These are phyloP conservation scores for Colletotrichum sp. DNA, from an alignment of 2,329 filamentous ascomycete species.

Conservation along the genomic window DNA sequence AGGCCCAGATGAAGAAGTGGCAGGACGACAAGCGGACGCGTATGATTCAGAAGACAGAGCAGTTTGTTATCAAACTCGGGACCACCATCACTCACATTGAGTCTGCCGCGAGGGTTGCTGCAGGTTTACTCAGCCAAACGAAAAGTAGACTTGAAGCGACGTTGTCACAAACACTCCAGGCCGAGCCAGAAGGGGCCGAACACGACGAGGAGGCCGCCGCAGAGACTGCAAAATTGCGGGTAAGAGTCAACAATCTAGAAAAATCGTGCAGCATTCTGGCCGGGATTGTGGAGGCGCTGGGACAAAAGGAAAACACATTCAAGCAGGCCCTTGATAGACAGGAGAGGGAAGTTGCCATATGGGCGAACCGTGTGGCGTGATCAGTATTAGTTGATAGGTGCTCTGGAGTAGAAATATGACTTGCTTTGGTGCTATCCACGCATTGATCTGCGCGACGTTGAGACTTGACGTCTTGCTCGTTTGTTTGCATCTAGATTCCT, in stretches of 20 bases:
- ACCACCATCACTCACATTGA: background rate
- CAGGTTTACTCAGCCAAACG: background rate
- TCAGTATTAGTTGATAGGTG: background rate
- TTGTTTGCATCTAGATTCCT: background rate
- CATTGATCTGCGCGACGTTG: background rate
- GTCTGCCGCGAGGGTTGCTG: background rate
- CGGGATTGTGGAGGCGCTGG: background rate
- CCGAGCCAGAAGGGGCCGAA: background rate
- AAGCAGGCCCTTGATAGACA: background rate
- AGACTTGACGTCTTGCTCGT: background rate
- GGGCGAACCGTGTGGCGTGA: background rate
- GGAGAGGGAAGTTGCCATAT: background rate
- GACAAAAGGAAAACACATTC: background rate
- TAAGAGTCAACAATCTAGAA: background rate
- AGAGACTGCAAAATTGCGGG: background rate
- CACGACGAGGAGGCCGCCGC: background rate
- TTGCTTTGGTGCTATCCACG: background rate
- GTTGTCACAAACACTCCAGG: background rate
- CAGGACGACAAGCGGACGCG: background rate
- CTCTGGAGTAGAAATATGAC: background rate
- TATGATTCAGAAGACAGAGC: background rate
- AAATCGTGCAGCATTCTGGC: background rate
- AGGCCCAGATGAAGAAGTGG: background rate
- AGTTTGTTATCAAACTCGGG: fast-evolving
- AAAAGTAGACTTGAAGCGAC: background rate